Percentiles rank a stretch among this genome's conserved stretches.
phyloP scores from a whole-genome alignment of 2,329 filamentous ascomycete genomes.

The Alternaria alternata region DNA sequence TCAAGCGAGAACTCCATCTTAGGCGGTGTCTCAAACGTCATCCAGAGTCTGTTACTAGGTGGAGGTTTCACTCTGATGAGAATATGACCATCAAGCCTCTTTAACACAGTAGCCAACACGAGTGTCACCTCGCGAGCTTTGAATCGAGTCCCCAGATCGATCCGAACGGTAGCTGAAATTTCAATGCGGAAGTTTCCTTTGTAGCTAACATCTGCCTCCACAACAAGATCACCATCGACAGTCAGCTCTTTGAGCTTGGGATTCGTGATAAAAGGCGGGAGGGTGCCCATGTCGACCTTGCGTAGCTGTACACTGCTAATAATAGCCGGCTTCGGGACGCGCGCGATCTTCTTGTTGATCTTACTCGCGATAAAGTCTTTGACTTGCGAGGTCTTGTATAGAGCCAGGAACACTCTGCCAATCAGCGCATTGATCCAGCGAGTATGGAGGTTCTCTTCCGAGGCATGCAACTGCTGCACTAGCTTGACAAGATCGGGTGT shows the following conservation, averaged over 20 bases:
- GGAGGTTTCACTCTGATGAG: slow-evolving; percentile 91
- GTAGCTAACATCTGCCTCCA: slow-evolving; percentile 89
- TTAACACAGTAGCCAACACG: slow-evolving; percentile 83
- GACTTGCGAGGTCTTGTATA: slow-evolving; percentile 85
- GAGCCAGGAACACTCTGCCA: slow-evolving; percentile 83
- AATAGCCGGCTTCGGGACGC: slow-evolving; percentile 90
- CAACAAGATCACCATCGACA: slow-evolving; percentile 86
- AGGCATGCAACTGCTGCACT: slow-evolving; percentile 89
- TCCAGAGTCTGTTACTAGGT: slow-evolving; percentile 95
- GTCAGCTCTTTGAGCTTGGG: slow-evolving; percentile 87
- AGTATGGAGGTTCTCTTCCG: slow-evolving; percentile 88
- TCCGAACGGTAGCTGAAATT: slow-evolving; percentile 88
- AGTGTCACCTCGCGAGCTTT: slow-evolving; percentile 90
- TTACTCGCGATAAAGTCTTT: slow-evolving; percentile 82
- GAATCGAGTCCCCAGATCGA: slow-evolving; percentile 88
- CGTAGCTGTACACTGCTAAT: slow-evolving; percentile 85
- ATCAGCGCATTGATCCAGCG: slow-evolving; percentile 94
- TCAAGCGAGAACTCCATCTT: slow-evolving; percentile 95
- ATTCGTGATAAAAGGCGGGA: slow-evolving; percentile 88
- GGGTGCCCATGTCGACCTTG: slow-evolving; percentile 84
- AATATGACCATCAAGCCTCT: slow-evolving; percentile 83
- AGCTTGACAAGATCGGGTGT: slow-evolving; percentile 86
- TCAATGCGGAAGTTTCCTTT: slow-evolving; percentile 88
- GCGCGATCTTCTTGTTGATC: slow-evolving; percentile 93
- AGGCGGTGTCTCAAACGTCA: slow-evolving; percentile 92